Percentiles rank a stretch among this genome's conserved stretches.
Conservation (phyloP, 2,329 filamentous ascomycete species). For the Clonostachys solani region DNA sequence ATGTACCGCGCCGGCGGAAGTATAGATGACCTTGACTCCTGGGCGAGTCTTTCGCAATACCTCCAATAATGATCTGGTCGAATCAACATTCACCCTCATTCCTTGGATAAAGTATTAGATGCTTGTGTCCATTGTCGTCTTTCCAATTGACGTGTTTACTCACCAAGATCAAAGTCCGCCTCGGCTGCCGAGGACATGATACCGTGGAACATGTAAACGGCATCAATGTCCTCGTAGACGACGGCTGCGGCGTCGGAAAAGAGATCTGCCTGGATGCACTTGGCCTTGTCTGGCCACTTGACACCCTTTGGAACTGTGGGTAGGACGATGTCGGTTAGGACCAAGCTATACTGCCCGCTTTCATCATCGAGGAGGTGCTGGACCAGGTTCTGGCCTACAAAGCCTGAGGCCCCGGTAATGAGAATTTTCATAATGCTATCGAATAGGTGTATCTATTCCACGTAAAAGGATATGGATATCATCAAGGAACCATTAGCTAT, state of each 20-base stretch:
- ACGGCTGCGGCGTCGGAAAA: slow-evolving; percentile 6
- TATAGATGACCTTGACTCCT: slow-evolving; percentile 49
- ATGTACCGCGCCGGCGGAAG: slow-evolving; percentile 55
- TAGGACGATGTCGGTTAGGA: slow-evolving; percentile 51
- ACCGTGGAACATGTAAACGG: slow-evolving; percentile 54
- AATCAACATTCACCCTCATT: slow-evolving; percentile 48
- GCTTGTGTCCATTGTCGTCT: no score
- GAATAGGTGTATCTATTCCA: no score
- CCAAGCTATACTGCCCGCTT: slow-evolving; percentile 30
- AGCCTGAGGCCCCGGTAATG: slow-evolving; percentile 61
- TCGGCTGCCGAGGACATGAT: slow-evolving; percentile 62
- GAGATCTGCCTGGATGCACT: slow-evolving; percentile 16
- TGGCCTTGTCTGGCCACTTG: slow-evolving; percentile 16
- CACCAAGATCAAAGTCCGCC: slow-evolving; percentile 47
- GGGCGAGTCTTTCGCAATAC: slow-evolving; percentile 35
- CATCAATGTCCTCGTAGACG: slow-evolving; percentile 24
- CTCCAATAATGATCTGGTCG: slow-evolving; percentile 47
- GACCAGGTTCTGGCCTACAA: slow-evolving; percentile 59
- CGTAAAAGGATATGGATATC: no score
- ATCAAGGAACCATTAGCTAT: no score
- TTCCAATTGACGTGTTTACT: slow-evolving; percentile 15
- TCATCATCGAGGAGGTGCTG: slow-evolving; percentile 43
- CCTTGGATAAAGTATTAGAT: background rate
- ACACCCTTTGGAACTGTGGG: slow-evolving; percentile 39
- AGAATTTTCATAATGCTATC: slow-evolving; percentile 33